Conservation (phyloP, 1,139 yeast species). For the Taiozyma sp. region DNA sequence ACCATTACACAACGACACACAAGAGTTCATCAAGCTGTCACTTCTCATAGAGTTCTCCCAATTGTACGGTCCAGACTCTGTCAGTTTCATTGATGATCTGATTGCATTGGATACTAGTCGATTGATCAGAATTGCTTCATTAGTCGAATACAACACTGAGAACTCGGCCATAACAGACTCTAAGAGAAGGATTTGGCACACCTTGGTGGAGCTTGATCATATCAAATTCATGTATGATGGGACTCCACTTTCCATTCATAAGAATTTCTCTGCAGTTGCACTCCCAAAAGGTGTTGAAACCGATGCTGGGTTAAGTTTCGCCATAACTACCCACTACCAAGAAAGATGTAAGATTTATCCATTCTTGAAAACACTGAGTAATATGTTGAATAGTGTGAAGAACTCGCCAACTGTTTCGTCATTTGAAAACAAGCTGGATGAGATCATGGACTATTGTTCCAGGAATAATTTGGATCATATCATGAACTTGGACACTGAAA, state of each 20-base stretch:
- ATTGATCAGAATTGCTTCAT: slow-evolving; percentile 4
- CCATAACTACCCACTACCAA: not conserved
- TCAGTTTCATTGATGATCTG: slow-evolving; percentile 3
- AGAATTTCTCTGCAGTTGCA: not conserved
- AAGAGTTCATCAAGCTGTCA: slow-evolving; percentile 4
- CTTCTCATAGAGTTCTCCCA: slow-evolving; percentile 2
- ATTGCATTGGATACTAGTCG: slow-evolving; percentile 3
- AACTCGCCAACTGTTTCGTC: not conserved
- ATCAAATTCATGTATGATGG: slow-evolving; percentile 6
- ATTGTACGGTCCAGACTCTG: slow-evolving; percentile 4
- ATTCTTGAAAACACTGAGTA: slow-evolving; percentile 1
- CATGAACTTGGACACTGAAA: not conserved
- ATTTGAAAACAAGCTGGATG: not conserved
- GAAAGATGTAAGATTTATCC: not conserved
- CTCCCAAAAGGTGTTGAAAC: not conserved
- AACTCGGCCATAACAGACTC: not conserved
- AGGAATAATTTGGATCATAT: not conserved
- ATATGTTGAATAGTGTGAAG: slow-evolving; percentile 1
- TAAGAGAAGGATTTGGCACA: slow-evolving; percentile 4
- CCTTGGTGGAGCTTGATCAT: slow-evolving; percentile 4
- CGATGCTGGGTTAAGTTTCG: not conserved
- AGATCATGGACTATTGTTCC: not conserved
- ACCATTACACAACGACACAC: slow-evolving; percentile 1
- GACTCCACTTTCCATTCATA: slow-evolving; percentile 2
- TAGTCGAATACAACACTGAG: slow-evolving; percentile 1